Conservation (phyloP, 495 filamentous ascomycete genomes). For the Podospora conica region DNA sequence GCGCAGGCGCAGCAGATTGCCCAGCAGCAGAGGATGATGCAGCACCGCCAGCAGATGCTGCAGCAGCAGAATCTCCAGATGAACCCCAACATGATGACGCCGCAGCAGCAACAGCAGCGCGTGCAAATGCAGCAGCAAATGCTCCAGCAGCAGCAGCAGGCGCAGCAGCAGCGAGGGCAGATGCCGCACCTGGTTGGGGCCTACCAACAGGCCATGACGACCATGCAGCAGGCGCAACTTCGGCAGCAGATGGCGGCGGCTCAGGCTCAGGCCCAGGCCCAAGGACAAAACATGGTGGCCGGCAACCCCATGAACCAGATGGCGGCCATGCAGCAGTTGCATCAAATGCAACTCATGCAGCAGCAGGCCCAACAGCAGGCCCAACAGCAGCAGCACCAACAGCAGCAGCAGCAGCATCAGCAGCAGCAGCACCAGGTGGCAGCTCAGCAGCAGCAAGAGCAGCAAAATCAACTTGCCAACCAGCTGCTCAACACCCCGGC, state of each 20-base stretch:
- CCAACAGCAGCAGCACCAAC: conserved; percentile 33
- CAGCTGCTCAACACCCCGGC: conserved; percentile 2
- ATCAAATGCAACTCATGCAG: conserved; percentile 26
- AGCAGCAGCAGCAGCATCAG: conserved; percentile 26
- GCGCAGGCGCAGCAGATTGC: conserved; percentile 36
- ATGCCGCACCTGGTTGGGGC: conserved; percentile 11
- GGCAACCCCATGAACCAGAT: conserved; percentile 34
- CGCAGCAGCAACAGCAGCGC: conserved; percentile 27
- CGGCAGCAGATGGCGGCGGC: conserved; percentile 29
- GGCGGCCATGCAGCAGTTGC: conserved; percentile 34
- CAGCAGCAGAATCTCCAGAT: conserved; percentile 34
- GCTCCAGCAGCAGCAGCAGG: conserved; percentile 30
- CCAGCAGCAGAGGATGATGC: conserved; percentile 51
- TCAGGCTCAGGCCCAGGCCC: conserved; percentile 12
- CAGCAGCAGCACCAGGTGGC: conserved; percentile 27
- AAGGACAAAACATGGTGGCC: conserved; percentile 31
- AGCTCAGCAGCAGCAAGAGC: conserved; percentile 33
- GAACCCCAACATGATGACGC: conserved; percentile 27
- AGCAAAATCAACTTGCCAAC: conserved; percentile 7
- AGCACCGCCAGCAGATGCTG: conserved; percentile 35
- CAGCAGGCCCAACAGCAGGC: conserved; percentile 31
- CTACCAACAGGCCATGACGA: conserved; percentile 23
- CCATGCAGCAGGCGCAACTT: conserved; percentile 15
- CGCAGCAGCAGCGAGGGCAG: conserved; percentile 23
- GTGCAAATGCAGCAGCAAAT: conserved; percentile 33